These are phyloP conservation scores for Pleurotus sapidus DNA, from an alignment of 768 basidiomycete species.

Conservation along the genomic window DNA sequence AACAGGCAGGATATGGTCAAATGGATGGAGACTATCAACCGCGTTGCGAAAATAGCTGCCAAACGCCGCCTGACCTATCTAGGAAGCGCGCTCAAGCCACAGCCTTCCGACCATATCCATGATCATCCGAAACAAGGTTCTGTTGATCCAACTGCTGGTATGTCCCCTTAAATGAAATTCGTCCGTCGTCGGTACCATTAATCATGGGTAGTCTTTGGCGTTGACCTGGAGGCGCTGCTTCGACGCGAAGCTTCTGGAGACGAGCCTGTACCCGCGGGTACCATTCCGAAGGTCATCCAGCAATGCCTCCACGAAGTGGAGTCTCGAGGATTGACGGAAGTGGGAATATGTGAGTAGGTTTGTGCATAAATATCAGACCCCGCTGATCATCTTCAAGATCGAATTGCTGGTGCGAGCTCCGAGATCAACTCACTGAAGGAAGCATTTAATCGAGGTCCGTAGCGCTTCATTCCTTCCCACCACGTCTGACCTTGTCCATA, in stretches of 20 bases:
- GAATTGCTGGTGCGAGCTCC: slow-evolving; percentile 73
- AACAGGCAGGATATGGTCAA: slow-evolving; percentile 68
- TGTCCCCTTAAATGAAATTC: slow-evolving; percentile 20
- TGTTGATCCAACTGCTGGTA: slow-evolving; percentile 75
- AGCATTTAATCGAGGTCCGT: slow-evolving; percentile 66
- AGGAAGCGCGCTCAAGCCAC: slow-evolving; percentile 70
- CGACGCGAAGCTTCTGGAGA: slow-evolving; percentile 56
- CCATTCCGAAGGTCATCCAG: slow-evolving; percentile 67
- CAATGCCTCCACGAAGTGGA: slow-evolving; percentile 72
- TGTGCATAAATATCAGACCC: background rate
- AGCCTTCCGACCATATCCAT: slow-evolving; percentile 72
- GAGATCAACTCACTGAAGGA: slow-evolving; percentile 72
- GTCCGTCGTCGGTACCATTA: slow-evolving; percentile 6
- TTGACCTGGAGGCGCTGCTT: slow-evolving; percentile 68
- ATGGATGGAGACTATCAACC: slow-evolving; percentile 76
- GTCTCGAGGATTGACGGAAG: slow-evolving; percentile 70
- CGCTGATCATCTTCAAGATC: slow-evolving; percentile 45
- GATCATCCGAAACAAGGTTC: slow-evolving; percentile 54
- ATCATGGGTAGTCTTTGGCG: slow-evolving; percentile 59
- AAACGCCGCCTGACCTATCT: slow-evolving; percentile 81
- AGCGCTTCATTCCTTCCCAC: background rate
- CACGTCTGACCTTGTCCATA: background rate
- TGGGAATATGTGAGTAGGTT: slow-evolving; percentile 73
- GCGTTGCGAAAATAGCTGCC: slow-evolving; percentile 69
- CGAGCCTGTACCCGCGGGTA: slow-evolving; percentile 44